Evolutionary conservation across 2,329 filamentous ascomycete genomes (phyloP).

Genomic region (Penicillium sp.): DNA sequence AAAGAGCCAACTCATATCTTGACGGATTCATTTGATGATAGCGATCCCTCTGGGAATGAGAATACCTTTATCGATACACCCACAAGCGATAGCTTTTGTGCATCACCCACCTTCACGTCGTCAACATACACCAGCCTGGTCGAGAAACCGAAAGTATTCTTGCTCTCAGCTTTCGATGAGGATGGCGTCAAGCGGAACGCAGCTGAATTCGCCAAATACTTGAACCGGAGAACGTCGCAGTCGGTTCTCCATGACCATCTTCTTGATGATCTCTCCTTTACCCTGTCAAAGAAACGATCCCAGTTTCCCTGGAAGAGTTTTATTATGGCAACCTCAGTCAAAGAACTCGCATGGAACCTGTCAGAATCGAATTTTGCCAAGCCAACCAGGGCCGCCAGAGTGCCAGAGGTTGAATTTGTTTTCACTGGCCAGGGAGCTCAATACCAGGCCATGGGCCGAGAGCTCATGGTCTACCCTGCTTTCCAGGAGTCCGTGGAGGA

Average conservation of each 20-base stretch:
- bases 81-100: slow-evolving; percentile 5
- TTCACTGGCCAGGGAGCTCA: slow-evolving; percentile 37
- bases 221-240: slow-evolving; percentile 4
- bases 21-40: slow-evolving; percentile 6
- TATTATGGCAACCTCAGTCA: slow-evolving; percentile 8
- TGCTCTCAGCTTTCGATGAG: slow-evolving; percentile 20
- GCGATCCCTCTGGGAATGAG: slow-evolving; percentile 5
- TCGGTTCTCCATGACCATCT: slow-evolving; percentile 5
- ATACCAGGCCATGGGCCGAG: slow-evolving; percentile 29
- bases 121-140: not conserved
- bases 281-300: slow-evolving; percentile 13
- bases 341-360: slow-evolving; percentile 14
- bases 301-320: slow-evolving; percentile 17
- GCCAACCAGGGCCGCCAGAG: slow-evolving; percentile 2
- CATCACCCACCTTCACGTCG: slow-evolving; percentile 1
- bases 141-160: slow-evolving; percentile 8
- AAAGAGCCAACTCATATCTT: not conserved
- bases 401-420: slow-evolving; percentile 25
- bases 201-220: slow-evolving; percentile 10
- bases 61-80: slow-evolving; percentile 11
- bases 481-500: slow-evolving; percentile 19
- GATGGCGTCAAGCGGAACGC: slow-evolving; percentile 19
- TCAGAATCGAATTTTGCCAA: slow-evolving; percentile 11
- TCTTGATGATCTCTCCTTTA: slow-evolving; percentile 20
- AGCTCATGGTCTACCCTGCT: slow-evolving; percentile 21